Evolutionary conservation across 345 rosid species (phyloP), one percentile per base, ranked within the genome.

Genomic region (Populus pruinosa): DNA sequence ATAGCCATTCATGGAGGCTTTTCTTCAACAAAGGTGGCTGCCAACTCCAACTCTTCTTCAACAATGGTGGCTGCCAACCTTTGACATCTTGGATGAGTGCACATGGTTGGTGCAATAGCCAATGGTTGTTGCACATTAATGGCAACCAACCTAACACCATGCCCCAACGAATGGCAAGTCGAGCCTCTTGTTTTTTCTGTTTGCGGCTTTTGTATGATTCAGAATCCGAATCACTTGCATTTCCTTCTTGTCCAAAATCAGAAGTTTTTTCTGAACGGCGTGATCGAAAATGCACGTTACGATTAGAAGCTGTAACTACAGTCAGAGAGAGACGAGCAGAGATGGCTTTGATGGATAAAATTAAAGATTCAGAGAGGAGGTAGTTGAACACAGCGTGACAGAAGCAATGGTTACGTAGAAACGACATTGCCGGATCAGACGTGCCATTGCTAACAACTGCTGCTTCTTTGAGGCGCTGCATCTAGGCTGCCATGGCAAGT

Each of bases 171-270:
- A 93, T 90, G 56, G 97, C 92, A 71, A 89, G 97, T n/a, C 87
- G 90, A 78, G 99, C 97, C 69, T 93, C 96, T 79, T 97, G 93
- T 83, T 93, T 95, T 89, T 84, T 89, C 87, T 92, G 94, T 85
- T 91, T 90, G 59, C 92, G 89, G 76, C 97, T 95, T 86, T 63
- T 92, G 83, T 74, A 79, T 5, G 55, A 61, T 0, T 88, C 94
- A 55, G 89, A 78, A 69, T 88, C 97, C 25, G 86, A 82, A 50
- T 78, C 83, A 69, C 67, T 68, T 39, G 66, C 83, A 8, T 67
- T 78, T 70, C 76, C 90, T 27, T 65, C 78, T 13, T 44, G 71
- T 17, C 80, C 74, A 47, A 64, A 16, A 35, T 83, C 83, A 68
- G 82, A 50, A 11, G 83, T 81, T 10, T 66, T 6, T 1, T 85